Base-by-base conservation (phyloP, 2,329 filamentous ascomycete species). In the Diaporthe sp. region DNA sequence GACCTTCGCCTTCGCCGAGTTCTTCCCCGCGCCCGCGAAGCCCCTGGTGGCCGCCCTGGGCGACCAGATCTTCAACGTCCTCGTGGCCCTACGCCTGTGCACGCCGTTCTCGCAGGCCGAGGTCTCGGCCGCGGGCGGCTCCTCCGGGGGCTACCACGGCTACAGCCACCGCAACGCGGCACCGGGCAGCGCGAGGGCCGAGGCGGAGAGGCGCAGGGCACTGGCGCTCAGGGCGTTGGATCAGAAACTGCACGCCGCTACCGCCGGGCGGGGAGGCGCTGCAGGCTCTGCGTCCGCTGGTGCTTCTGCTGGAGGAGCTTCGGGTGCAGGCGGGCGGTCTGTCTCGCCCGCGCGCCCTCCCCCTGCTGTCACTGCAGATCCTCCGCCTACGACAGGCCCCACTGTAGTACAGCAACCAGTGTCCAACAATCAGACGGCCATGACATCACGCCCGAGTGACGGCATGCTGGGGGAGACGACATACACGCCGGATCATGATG, bases 1-100 rank as follows among this genome's bases (percentile, higher is more conserved):
- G 84, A 98, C 96, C 0, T 99, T 99, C 81, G 94, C 96, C 10
- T 97, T 99, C 82, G 93, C 95, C 77, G 95, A 97, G 79, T 98
- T 99, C 87, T 98, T 98, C 85, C 97, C 97, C 0, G 94, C 93
- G 65, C 91, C 93, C 4, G 86, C 94, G 55, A 96, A 98, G 81
- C 94, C 95, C 0, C 86, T 94, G 19, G 89, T 98, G 55, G 90
- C 92, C 22, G 88, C 91, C 13, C 81, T 97, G n/a, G 90, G 94
- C 15, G 92, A 94, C 78, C 88, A 91, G 75, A 83, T 98, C 35
- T 98, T 96, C 84, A 88, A 89, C 73, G 82, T 93, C 5, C 87
- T 98, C 1, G 92, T 98, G 1, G 88, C 93, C 7, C 82, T 97
- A 80, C 92, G 90, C 78, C 84, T 98, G 63, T 96, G 96, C 85